phyloP scores from a whole-genome alignment of 345 rosid species.

The Fremontodendron californicum region DNA sequence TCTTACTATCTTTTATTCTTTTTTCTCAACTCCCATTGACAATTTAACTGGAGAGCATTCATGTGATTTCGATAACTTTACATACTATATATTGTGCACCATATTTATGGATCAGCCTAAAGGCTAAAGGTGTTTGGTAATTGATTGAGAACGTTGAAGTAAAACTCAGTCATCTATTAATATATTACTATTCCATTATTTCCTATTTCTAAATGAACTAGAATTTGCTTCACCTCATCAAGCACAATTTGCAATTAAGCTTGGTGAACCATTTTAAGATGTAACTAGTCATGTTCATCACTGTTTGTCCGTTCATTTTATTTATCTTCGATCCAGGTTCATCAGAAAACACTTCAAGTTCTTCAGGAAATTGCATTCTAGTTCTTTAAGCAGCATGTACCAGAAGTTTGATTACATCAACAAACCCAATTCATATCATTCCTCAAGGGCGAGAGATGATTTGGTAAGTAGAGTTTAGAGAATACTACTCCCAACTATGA shows the following conservation, averaged over 20 bases:
- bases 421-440: neutral
- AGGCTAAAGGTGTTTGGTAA: neutral
- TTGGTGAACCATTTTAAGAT: neutral
- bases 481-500: neutral
- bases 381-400: constrained; percentile 2
- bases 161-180: neutral
- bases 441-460: neutral
- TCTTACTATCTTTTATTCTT: neutral
- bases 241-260: neutral
- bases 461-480: neutral
- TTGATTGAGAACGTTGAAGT: neutral
- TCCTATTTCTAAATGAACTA: neutral
- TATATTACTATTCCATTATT: neutral
- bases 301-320: neutral
- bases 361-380: constrained; percentile 88
- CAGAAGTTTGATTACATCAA: constrained; percentile 5
- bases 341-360: constrained; percentile 75
- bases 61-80: neutral
- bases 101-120: neutral
- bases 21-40: neutral
- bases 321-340: constrained; percentile 51
- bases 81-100: neutral
- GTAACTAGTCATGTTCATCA: neutral
- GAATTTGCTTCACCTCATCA: constrained; percentile 3
- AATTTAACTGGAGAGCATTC: neutral